These are phyloP conservation scores for Candolleomyces efflorescens DNA, from an alignment of 768 basidiomycete genomes.

Conservation along the genomic window DNA sequence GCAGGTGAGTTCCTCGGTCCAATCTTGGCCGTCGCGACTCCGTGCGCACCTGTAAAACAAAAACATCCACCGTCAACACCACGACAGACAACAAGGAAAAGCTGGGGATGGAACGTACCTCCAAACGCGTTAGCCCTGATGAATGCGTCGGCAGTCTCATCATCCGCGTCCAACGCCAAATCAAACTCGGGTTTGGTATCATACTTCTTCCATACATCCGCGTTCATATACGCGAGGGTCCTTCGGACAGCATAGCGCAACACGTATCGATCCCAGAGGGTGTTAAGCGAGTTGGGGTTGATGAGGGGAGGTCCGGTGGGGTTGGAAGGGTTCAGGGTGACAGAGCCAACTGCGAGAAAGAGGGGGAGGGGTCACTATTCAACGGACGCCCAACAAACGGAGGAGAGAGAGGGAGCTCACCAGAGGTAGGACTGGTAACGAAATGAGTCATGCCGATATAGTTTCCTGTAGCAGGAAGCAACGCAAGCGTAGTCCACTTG, in stretches of 20 bases:
- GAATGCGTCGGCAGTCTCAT: neutral
- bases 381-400: neutral
- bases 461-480: neutral
- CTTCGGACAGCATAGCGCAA: slow-evolving; percentile 14
- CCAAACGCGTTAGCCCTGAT: neutral
- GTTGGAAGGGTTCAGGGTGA: slow-evolving; percentile 35
- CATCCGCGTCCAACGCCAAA: neutral
- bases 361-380: neutral
- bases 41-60: neutral
- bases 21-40: neutral
- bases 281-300: slow-evolving; percentile 41
- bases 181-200: neutral
- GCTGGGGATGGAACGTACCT: neutral
- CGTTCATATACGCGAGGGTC: neutral
- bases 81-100: too few relatives aligned
- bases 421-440: neutral
- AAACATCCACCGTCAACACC: too few relatives aligned
- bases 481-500: neutral
- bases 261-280: slow-evolving; percentile 23
- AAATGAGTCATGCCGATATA: neutral
- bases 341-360: slow-evolving; percentile 25
- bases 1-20: neutral
- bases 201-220: neutral
- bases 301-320: slow-evolving; percentile 45
- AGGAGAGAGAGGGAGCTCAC: neutral